phyloP scores from a whole-genome alignment of 2,329 filamentous ascomycete genomes.

The Sporothrix pseudoabietina region DNA sequence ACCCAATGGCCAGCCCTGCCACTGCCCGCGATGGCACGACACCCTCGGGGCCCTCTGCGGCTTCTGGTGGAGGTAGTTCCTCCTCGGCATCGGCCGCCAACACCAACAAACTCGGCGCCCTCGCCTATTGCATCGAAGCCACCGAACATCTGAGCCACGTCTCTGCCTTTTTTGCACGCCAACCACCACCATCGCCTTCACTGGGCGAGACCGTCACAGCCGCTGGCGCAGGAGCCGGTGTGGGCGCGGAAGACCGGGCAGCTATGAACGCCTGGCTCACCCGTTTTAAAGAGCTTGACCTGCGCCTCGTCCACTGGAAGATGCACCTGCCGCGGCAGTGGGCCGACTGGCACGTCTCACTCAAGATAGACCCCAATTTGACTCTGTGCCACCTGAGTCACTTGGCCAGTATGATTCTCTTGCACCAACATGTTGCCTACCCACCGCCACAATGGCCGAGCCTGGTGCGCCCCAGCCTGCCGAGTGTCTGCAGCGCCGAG shows the following conservation, averaged over 20 bases:
- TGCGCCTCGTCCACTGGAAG: slow-evolving; percentile 43
- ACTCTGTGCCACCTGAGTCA: slow-evolving; percentile 54
- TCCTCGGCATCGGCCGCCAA: not conserved
- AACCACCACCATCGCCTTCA: slow-evolving; percentile 30
- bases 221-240: slow-evolving; percentile 29
- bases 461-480: slow-evolving; percentile 42
- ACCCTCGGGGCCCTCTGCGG: not conserved
- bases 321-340: slow-evolving; percentile 36
- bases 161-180: slow-evolving; percentile 44
- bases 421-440: slow-evolving; percentile 54
- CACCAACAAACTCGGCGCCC: slow-evolving; percentile 40
- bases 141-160: slow-evolving; percentile 45
- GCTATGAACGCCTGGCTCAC: slow-evolving; percentile 44
- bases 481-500: slow-evolving; percentile 51
- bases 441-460: slow-evolving; percentile 39
- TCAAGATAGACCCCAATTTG: slow-evolving; percentile 53
- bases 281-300: slow-evolving; percentile 46
- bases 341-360: slow-evolving; percentile 43
- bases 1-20: slow-evolving; percentile 15
- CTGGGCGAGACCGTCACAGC: slow-evolving; percentile 24
- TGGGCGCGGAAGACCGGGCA: slow-evolving; percentile 40
- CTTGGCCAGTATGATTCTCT: slow-evolving; percentile 53
- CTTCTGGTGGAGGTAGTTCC: not conserved
- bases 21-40: not conserved
- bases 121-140: slow-evolving; percentile 46